Conservation (phyloP, 345 rosid genomes). For the Sonneratia caseolaris region DNA sequence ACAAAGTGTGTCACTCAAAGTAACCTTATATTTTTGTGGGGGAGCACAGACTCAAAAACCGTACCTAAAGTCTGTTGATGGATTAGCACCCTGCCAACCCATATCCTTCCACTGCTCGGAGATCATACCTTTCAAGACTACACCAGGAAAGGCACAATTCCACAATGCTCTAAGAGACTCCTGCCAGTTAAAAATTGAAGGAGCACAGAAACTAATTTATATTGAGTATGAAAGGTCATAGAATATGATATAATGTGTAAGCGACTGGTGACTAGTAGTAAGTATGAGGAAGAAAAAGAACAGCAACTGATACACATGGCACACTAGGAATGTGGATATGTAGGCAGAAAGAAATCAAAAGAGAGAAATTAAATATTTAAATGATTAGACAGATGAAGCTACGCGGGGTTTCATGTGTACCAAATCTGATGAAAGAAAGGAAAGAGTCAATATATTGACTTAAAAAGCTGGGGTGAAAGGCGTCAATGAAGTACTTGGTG, state of each 20-base stretch:
- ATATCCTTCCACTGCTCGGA: constrained; percentile 98
- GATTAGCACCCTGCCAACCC: constrained; percentile 99
- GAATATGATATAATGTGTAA: not conserved
- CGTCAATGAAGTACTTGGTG: constrained; percentile 57
- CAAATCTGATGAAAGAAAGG: not conserved
- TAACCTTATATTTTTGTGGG: not conserved
- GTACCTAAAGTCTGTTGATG: constrained; percentile 95
- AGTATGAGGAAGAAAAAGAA: not conserved
- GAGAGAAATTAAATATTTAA: not conserved
- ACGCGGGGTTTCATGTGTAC: not conserved
- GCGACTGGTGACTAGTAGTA: not conserved
- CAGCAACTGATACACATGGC: not conserved
- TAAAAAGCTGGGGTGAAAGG: not conserved
- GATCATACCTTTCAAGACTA: constrained; percentile 51
- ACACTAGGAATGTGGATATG: not conserved
- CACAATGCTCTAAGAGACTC: constrained; percentile 80
- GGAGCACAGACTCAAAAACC: not conserved
- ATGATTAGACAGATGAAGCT: not conserved
- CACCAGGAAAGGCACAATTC: constrained; percentile 63
- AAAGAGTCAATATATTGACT: not conserved
- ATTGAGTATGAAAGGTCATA: not conserved
- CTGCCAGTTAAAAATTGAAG: constrained; percentile 26
- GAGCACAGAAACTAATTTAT: not conserved
- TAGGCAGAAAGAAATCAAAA: not conserved
- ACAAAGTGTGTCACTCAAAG: not conserved